phyloP scores from a whole-genome alignment of 202 grass and related monocot species.

The Dendrocalamus latiflorus region DNA sequence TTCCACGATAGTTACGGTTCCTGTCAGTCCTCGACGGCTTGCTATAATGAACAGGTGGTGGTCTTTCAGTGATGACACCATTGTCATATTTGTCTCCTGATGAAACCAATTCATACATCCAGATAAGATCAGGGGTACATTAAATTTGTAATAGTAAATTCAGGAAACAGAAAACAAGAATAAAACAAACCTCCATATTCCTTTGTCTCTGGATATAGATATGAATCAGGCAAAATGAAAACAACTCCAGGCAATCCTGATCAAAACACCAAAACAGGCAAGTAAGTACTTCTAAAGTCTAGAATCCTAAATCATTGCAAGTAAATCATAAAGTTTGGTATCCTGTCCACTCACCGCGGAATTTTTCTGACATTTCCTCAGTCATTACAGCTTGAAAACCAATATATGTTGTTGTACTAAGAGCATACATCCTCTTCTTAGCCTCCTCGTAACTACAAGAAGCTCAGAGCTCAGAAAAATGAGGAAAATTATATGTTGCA shows the following conservation, averaged over 20 bases:
- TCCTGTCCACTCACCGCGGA: constrained; percentile 41
- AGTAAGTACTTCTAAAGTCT: background rate
- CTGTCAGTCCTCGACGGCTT: constrained; percentile 51
- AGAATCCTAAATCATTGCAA: background rate
- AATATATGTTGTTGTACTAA: constrained; percentile 85
- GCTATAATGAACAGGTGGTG: constrained; percentile 71
- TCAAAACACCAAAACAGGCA: constrained; percentile 22
- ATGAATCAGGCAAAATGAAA: constrained; percentile 91
- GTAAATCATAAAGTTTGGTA: background rate
- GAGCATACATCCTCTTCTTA: constrained; percentile 89
- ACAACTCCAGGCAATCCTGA: constrained; percentile 95
- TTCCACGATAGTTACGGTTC: constrained; percentile 48
- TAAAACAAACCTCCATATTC: constrained; percentile 76
- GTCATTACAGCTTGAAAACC: constrained; percentile 90
- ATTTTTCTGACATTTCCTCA: constrained; percentile 97
- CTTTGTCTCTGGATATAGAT: constrained; percentile 88
- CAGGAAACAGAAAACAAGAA: background rate
- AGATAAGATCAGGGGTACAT: background rate
- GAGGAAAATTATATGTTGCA: background rate
- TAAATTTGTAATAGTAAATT: background rate
- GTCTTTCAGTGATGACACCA: constrained; percentile 73
- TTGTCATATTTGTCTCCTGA: constrained; percentile 94
- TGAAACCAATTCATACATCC: constrained; percentile 14
- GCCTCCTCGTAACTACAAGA: constrained; percentile 77
- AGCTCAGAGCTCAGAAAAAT: constrained; percentile 4